phyloP scores from a whole-genome alignment of 441 rosid species.

The Theobroma grandiflorum region DNA sequence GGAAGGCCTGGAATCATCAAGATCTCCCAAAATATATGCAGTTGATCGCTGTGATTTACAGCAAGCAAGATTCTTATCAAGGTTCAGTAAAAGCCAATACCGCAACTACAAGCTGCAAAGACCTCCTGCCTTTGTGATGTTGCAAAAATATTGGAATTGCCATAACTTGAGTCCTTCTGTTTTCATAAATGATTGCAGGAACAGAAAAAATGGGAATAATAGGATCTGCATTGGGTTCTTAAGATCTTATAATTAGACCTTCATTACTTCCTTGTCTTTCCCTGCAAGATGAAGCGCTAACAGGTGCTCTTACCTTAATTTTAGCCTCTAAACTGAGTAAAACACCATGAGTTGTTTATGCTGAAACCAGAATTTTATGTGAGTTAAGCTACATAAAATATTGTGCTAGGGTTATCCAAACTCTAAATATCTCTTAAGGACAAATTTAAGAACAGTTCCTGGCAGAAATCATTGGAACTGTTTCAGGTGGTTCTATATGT shows the following conservation, averaged over 20 bases:
- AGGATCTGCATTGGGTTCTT: background rate
- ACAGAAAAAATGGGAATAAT: background rate
- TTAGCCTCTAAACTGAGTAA: background rate
- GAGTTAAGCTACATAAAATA: background rate
- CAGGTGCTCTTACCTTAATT: background rate
- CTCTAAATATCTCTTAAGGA: background rate
- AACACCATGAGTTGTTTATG: background rate
- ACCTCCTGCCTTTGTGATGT: background rate
- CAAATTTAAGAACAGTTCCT: background rate
- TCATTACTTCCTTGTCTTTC: background rate
- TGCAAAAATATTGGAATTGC: background rate
- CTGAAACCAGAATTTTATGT: background rate
- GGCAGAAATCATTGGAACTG: background rate
- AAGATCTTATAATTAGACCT: background rate
- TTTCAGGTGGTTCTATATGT: too few relatives aligned
- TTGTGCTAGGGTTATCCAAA: background rate
- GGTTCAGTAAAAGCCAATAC: background rate
- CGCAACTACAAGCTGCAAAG: background rate
- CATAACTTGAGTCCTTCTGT: background rate
- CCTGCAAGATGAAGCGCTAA: background rate
- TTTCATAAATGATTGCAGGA: background rate
- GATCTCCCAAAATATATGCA: background rate
- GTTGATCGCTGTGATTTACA: background rate
- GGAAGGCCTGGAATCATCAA: slow-evolving; percentile 7
- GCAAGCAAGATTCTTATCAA: slow-evolving; percentile 4